Conservation (phyloP, 2,329 filamentous ascomycete genomes). For the Paracorniculantispora psalliotae region DNA sequence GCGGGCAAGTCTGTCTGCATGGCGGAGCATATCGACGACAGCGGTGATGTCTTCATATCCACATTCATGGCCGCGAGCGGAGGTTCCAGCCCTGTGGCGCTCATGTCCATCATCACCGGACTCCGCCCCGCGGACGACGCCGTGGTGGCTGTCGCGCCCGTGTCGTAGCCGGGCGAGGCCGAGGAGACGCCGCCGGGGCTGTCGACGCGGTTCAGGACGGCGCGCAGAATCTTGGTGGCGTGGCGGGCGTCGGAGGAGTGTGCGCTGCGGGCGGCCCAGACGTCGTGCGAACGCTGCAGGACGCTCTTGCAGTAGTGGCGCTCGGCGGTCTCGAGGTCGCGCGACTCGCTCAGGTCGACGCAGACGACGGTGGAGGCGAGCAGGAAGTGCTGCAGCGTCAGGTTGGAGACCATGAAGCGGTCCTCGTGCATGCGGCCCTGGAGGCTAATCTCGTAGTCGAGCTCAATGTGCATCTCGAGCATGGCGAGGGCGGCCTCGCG, state of each 20-base stretch:
- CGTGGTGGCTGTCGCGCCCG: neutral
- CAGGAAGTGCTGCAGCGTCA: slow-evolving; percentile 53
- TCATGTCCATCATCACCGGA: neutral
- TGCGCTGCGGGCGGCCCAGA: slow-evolving; percentile 37
- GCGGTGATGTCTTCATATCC: neutral
- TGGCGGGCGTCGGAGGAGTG: slow-evolving; percentile 38
- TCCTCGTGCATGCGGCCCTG: slow-evolving; percentile 49
- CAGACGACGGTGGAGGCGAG: slow-evolving; percentile 57
- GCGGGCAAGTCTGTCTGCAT: neutral
- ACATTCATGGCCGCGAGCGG: slow-evolving; percentile 7
- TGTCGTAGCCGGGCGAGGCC: neutral
- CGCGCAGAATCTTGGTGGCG: slow-evolving; percentile 37
- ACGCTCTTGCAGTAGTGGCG: slow-evolving; percentile 31
- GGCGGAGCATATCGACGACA: neutral
- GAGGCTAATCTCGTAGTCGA: slow-evolving; percentile 39
- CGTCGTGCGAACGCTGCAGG: slow-evolving; percentile 35
- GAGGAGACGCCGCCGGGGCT: neutral
- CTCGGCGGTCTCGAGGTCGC: slow-evolving; percentile 26
- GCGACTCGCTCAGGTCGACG: slow-evolving; percentile 41
- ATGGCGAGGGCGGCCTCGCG: slow-evolving; percentile 40
- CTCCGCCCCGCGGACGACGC: neutral
- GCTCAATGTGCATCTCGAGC: slow-evolving; percentile 42
- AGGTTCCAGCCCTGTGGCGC: neutral
- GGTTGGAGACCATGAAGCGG: slow-evolving; percentile 47
- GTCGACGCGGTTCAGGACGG: slow-evolving; percentile 36